Evolutionary conservation across 257 asterid species (phyloP).

Genomic region (Catharanthus roseus): DNA sequence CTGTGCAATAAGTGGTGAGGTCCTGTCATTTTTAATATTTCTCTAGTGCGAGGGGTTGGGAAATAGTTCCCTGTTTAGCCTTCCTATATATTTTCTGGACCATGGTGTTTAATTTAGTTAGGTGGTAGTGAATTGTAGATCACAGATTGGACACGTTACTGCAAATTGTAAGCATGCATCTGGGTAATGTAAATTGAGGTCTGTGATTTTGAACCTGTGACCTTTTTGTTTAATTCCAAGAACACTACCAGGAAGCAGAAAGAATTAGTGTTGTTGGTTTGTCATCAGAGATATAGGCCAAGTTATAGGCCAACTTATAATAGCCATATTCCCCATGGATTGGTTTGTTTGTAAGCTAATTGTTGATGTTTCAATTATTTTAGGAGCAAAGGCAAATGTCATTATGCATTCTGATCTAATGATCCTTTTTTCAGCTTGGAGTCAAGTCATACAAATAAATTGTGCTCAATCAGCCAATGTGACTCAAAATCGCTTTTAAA

Average conservation of each 20-base stretch:
- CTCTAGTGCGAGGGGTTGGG: neutral
- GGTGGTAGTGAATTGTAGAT: too few relatives aligned
- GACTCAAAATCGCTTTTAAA: constrained; percentile 81
- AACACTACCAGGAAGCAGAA: neutral
- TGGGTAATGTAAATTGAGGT: neutral
- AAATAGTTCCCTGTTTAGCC: neutral
- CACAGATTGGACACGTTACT: neutral
- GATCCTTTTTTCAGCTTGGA: constrained; percentile 57
- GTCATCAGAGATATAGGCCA: neutral
- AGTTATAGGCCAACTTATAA: neutral
- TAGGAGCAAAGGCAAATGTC: neutral
- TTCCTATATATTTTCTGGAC: neutral
- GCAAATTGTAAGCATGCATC: neutral
- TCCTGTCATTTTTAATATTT: too few relatives aligned
- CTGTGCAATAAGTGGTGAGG: neutral
- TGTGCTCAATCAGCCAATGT: constrained; percentile 93
- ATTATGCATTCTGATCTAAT: constrained; percentile 1
- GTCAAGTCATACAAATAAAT: constrained; percentile 79
- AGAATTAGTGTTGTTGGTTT: neutral
- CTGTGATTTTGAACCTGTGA: neutral
- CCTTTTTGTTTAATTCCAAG: neutral
- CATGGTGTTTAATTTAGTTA: neutral
- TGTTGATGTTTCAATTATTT: constrained; percentile 14
- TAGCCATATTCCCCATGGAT: neutral
- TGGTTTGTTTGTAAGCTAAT: neutral